Conservation (phyloP, 345 rosid genomes). For the Aquilaria yunnanensis region DNA sequence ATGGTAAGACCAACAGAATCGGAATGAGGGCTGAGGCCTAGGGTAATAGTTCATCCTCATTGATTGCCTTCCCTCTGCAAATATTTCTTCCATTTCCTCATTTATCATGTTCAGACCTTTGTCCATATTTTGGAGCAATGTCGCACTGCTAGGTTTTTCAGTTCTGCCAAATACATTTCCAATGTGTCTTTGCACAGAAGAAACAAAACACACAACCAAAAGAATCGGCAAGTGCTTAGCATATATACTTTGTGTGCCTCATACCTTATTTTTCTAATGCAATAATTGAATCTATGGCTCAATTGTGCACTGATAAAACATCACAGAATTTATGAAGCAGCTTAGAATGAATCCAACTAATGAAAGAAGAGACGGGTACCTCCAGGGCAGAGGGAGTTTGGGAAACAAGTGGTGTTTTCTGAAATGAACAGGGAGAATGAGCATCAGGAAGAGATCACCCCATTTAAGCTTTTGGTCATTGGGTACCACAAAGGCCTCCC, state of each 20-base stretch:
- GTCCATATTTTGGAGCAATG: neutral
- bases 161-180: slow-evolving; percentile 12
- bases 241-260: too few relatives aligned
- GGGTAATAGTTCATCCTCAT: too few relatives aligned
- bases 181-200: slow-evolving; percentile 11
- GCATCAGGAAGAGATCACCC: neutral
- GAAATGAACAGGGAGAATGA: neutral
- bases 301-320: too few relatives aligned
- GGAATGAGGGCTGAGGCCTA: slow-evolving; percentile 28
- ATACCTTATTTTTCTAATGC: too few relatives aligned
- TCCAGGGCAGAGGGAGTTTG: too few relatives aligned
- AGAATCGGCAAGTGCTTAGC: neutral
- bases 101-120: neutral
- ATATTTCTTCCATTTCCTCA: slow-evolving; percentile 12
- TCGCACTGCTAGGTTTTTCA: slow-evolving; percentile 15
- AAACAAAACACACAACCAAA: neutral
- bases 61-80: slow-evolving; percentile 9
- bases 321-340: too few relatives aligned
- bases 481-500: neutral
- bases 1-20: slow-evolving; percentile 16
- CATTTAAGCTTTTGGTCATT: neutral
- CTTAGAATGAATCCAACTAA: too few relatives aligned
- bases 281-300: too few relatives aligned
- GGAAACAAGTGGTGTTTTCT: neutral
- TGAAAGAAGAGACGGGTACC: too few relatives aligned